A percentile compares a stretch with the other conserved stretches of the same genome.
phyloP scores from a whole-genome alignment of 331 rosid species.

The Acacia pycnantha region DNA sequence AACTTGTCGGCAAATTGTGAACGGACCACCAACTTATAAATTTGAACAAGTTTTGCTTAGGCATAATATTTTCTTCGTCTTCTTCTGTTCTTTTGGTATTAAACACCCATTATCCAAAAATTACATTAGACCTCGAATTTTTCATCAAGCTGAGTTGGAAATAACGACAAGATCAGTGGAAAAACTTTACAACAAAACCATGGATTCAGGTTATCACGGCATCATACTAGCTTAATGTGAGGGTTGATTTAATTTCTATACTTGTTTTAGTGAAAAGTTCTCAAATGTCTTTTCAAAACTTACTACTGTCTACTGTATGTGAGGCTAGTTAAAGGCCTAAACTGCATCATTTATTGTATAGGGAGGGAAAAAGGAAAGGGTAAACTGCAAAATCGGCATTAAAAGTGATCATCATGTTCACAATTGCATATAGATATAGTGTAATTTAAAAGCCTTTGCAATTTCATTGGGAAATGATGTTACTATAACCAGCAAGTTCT shows the following conservation, averaged over 20 bases:
- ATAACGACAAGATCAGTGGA: too few relatives aligned
- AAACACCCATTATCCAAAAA: neutral
- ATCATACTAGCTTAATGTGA: neutral
- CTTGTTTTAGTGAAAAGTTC: neutral
- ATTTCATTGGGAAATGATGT: constrained; percentile 24
- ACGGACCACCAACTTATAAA: neutral
- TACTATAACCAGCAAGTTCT: constrained; percentile 34
- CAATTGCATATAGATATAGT: neutral
- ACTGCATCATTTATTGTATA: neutral
- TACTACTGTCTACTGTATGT: too few relatives aligned
- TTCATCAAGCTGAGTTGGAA: too few relatives aligned
- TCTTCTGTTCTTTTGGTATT: neutral
- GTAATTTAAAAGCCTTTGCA: constrained; percentile 9
- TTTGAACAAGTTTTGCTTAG: neutral
- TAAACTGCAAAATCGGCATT: constrained; percentile 42
- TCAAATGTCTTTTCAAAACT: neutral
- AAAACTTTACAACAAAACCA: too few relatives aligned
- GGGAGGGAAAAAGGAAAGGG: neutral
- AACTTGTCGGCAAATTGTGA: neutral
- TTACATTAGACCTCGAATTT: too few relatives aligned
- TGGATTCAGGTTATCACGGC: too few relatives aligned
- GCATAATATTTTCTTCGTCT: neutral
- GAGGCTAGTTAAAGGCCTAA: neutral
- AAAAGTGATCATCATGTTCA: constrained; percentile 29
- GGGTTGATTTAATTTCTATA: too few relatives aligned